These are phyloP conservation scores for Taphrina pruni DNA, from an alignment of 1,139 yeast genomes.

Conservation along the genomic window DNA sequence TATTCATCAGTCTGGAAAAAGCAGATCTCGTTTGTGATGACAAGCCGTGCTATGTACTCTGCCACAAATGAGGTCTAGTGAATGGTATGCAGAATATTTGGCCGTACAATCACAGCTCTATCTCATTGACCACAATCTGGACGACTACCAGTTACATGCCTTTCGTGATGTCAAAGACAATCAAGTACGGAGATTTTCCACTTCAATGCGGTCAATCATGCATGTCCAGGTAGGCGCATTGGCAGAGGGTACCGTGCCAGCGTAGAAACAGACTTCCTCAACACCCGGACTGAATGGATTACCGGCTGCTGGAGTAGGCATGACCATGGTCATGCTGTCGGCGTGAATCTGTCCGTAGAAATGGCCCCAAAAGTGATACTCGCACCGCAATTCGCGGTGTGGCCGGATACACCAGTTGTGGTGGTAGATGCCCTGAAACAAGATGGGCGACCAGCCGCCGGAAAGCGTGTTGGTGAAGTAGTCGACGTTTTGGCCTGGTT, in stretches of 20 bases:
- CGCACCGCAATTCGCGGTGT: not conserved
- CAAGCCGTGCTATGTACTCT: too few species aligned
- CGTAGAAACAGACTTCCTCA: not conserved
- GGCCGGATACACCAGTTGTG: too few species aligned
- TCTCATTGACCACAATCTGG: too few species aligned
- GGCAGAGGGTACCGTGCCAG: not conserved
- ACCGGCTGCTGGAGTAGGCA: not conserved
- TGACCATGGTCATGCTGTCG: not conserved
- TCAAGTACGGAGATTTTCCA: not conserved
- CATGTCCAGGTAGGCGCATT: not conserved
- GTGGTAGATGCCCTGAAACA: not conserved
- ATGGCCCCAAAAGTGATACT: not conserved
- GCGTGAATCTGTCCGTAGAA: not conserved
- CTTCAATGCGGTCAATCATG: not conserved
- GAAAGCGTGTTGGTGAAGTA: not conserved
- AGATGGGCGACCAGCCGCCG: not conserved
- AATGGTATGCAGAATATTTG: too few species aligned
- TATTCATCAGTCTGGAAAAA: too few species aligned
- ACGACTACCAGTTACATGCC: too few species aligned
- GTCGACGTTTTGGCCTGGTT: not conserved
- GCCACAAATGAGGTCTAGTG: too few species aligned
- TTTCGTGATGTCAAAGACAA: too few species aligned
- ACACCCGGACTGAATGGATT: not conserved
- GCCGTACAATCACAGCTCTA: too few species aligned
- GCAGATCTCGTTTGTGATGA: too few species aligned